A percentile compares a stretch with the other conserved stretches of the same genome.
These are phyloP conservation scores for Microcos paniculata DNA, from an alignment of 345 rosid species.

Conservation along the genomic window DNA sequence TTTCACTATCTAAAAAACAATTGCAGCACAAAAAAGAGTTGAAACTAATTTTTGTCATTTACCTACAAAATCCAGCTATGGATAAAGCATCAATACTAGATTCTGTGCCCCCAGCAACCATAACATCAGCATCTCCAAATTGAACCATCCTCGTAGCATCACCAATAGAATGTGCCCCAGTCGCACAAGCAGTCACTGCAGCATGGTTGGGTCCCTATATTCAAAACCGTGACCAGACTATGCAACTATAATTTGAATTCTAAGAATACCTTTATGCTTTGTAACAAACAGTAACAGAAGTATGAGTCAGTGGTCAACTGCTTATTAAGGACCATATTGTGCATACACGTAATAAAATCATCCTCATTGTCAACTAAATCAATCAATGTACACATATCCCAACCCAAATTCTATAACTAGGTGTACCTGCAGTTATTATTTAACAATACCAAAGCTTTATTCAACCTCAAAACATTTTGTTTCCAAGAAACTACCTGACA, in stretches of 20 bases:
- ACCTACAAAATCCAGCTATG: conserved; percentile 95
- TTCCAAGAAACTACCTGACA: conserved; percentile 7
- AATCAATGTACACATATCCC: not conserved
- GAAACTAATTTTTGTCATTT: conserved; percentile 1
- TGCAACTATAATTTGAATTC: conserved; percentile 7
- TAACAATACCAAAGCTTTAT: not conserved
- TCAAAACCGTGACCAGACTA: conserved; percentile 26
- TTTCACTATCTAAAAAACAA: not conserved
- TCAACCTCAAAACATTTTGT: conserved; percentile 4
- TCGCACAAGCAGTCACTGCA: conserved; percentile 98
- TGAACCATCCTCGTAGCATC: conserved; percentile 98
- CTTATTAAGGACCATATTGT: not conserved
- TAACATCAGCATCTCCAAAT: conserved; percentile 92
- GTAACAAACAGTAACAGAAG: not conserved
- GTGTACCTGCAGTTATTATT: not conserved
- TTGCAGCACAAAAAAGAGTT: not conserved
- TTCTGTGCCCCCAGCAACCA: conserved; percentile 97
- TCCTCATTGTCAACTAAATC: not conserved
- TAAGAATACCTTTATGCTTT: not conserved
- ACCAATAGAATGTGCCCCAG: conserved; percentile 95
- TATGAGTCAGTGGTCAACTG: not conserved
- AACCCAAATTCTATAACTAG: conserved; percentile 3
- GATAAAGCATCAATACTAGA: conserved; percentile 97
- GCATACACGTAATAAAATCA: not conserved
- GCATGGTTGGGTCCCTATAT: conserved; percentile 98